Conservation (phyloP, 2,329 filamentous ascomycete genomes). For the Colletotrichum tamarilloi region DNA sequence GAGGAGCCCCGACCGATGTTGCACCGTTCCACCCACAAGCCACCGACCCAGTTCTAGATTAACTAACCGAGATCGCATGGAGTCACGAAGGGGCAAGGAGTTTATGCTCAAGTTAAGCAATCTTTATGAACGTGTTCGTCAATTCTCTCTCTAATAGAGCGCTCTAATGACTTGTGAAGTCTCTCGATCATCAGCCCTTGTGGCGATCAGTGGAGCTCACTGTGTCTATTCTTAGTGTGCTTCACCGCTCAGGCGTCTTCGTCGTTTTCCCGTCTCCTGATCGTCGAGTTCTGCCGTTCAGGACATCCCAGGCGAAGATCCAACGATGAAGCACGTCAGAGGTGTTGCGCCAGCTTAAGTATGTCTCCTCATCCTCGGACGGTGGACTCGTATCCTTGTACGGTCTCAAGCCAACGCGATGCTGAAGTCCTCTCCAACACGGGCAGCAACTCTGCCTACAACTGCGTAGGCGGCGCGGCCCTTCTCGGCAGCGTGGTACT, state of each 20-base stretch:
- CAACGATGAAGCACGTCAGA: neutral
- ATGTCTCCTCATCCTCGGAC: neutral
- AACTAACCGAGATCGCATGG: constrained; percentile 18
- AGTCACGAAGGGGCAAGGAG: neutral
- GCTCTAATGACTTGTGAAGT: neutral
- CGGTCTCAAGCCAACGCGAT: constrained; percentile 46
- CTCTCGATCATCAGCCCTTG: constrained; percentile 9
- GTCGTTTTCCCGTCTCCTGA: neutral
- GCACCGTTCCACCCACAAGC: neutral
- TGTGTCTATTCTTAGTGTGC: constrained; percentile 12
- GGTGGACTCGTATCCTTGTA: neutral
- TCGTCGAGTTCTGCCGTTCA: neutral
- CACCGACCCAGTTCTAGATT: neutral
- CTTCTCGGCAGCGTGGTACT: constrained; percentile 64
- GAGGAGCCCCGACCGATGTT: neutral
- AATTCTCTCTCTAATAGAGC: constrained; percentile 9
- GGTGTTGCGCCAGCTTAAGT: neutral
- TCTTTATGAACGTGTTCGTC: neutral
- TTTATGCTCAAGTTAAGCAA: neutral
- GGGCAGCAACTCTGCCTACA: constrained; percentile 61
- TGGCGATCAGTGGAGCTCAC: constrained; percentile 10
- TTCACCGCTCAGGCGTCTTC: constrained; percentile 20
- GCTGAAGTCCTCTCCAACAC: constrained; percentile 66
- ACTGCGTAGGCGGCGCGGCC: constrained; percentile 63
- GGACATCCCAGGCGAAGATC: neutral